These are phyloP conservation scores for Arabis alpina DNA, from an alignment of 345 rosid genomes.

Conservation along the genomic window DNA sequence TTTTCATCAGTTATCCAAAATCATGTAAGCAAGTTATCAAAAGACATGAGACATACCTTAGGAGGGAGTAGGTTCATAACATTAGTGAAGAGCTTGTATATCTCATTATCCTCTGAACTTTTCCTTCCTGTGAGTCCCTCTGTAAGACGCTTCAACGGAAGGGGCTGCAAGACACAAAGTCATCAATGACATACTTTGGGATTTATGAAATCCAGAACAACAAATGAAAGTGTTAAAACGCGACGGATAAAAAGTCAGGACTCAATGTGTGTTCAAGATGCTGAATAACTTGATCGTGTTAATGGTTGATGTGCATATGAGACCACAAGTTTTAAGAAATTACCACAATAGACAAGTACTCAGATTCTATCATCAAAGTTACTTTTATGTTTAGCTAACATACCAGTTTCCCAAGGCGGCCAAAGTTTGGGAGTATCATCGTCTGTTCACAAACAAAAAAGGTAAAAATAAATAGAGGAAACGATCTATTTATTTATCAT, in stretches of 20 bases:
- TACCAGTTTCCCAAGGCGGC: constrained; percentile 91
- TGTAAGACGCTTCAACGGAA: constrained; percentile 78
- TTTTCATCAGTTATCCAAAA: background rate
- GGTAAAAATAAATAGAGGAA: background rate
- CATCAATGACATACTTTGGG: constrained; percentile 5
- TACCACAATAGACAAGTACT: background rate
- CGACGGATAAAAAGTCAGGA: constrained; percentile 1
- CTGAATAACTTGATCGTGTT: constrained; percentile 2
- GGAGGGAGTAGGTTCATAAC: constrained; percentile 74
- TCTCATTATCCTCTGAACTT: constrained; percentile 64
- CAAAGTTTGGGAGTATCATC: constrained; percentile 90
- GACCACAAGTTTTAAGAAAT: constrained; percentile 17
- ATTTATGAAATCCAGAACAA: constrained; percentile 17
- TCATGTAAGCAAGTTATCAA: background rate
- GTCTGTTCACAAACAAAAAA: constrained; percentile 58
- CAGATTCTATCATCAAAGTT: constrained; percentile 12
- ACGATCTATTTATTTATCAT: background rate
- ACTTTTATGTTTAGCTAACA: constrained; percentile 29
- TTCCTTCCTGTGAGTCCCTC: constrained; percentile 75
- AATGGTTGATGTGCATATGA: background rate
- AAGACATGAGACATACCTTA: constrained; percentile 53
- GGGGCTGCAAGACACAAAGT: constrained; percentile 65
- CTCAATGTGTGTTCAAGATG: constrained; percentile 3
- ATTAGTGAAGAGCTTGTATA: constrained; percentile 81
- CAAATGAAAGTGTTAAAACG: background rate